Percentiles rank a stretch among this genome's conserved stretches.
These are phyloP conservation scores for Pyrenophora seminiperda DNA, from an alignment of 2,329 filamentous ascomycete species.

Conservation along the genomic window DNA sequence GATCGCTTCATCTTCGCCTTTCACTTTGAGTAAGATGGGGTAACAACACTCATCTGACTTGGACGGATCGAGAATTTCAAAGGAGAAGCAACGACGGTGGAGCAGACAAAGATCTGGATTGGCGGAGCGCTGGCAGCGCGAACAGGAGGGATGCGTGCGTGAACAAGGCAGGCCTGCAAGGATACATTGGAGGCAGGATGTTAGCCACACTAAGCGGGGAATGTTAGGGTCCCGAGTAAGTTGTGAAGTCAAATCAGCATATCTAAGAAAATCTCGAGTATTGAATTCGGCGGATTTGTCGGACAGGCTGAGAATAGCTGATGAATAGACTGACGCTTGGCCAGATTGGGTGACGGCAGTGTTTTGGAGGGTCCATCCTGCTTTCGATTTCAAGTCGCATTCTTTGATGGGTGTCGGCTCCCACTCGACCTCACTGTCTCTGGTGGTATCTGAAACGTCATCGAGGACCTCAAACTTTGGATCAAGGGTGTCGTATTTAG, in stretches of 20 bases:
- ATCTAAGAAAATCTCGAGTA: background rate
- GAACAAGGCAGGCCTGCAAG: conserved; percentile 36
- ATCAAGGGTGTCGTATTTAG: background rate
- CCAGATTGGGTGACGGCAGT: too few species aligned
- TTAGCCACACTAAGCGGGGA: conserved; percentile 27
- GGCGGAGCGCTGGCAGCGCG: conserved; percentile 33
- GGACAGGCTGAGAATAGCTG: background rate
- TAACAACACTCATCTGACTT: background rate
- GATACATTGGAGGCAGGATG: conserved; percentile 41
- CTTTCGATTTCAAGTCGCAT: background rate
- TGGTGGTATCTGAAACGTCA: conserved; percentile 15
- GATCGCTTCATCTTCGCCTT: conserved; percentile 16
- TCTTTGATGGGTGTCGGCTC: background rate
- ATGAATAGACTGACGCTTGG: background rate
- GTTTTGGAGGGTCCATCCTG: background rate
- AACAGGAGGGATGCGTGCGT: conserved; percentile 32
- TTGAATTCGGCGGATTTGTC: background rate
- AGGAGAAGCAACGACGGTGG: conserved; percentile 22
- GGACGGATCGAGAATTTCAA: conserved; percentile 16
- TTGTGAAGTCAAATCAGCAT: background rate
- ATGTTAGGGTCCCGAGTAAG: background rate
- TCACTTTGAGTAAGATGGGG: conserved; percentile 27
- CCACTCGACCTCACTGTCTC: conserved; percentile 8
- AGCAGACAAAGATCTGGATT: conserved; percentile 28
- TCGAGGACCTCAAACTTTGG: background rate